phyloP scores from a whole-genome alignment of 768 basidiomycete genomes.

The Calvatia gigantea region DNA sequence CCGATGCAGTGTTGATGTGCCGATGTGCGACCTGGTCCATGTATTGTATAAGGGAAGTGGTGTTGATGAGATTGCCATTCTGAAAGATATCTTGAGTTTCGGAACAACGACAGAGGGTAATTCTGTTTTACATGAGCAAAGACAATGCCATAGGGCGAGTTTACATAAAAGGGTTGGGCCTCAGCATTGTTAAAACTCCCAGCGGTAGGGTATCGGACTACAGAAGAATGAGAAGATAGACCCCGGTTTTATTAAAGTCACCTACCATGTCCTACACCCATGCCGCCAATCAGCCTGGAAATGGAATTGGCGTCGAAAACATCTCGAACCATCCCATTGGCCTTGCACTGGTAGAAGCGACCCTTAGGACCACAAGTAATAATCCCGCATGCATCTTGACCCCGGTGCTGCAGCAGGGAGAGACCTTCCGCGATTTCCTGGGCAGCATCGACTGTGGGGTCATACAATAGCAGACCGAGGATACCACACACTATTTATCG shows the following conservation, averaged over 20 bases:
- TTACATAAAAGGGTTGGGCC: conserved; percentile 99
- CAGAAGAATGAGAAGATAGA: conserved; percentile 11
- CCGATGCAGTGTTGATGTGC: conserved; percentile 98
- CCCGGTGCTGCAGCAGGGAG: conserved; percentile 93
- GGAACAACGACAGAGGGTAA: not conserved
- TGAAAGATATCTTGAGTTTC: conserved; percentile 27
- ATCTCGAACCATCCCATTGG: conserved; percentile 98
- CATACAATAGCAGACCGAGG: conserved; percentile 82
- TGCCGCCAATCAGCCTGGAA: conserved; percentile 78
- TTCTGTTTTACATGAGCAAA: conserved; percentile 81
- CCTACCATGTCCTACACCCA: conserved; percentile 97
- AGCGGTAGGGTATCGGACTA: conserved; percentile 97
- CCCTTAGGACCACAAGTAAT: conserved; percentile 95
- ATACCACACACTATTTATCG: conserved; percentile 80
- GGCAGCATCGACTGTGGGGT: conserved; percentile 70
- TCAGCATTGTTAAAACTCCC: conserved; percentile 96
- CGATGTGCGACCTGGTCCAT: conserved; percentile 96
- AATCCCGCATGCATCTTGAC: conserved; percentile 97
- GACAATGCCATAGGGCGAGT: conserved; percentile 99
- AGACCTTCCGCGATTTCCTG: conserved; percentile 92
- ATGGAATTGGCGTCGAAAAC: conserved; percentile 85
- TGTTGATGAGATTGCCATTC: conserved; percentile 99
- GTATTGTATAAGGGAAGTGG: conserved; percentile 77
- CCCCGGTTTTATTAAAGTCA: conserved; percentile 3
- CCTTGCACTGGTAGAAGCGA: conserved; percentile 96